Evolutionary conservation across 164 flowering plant genomes (phyloP).

Genomic region (Annona squamosa): DNA sequence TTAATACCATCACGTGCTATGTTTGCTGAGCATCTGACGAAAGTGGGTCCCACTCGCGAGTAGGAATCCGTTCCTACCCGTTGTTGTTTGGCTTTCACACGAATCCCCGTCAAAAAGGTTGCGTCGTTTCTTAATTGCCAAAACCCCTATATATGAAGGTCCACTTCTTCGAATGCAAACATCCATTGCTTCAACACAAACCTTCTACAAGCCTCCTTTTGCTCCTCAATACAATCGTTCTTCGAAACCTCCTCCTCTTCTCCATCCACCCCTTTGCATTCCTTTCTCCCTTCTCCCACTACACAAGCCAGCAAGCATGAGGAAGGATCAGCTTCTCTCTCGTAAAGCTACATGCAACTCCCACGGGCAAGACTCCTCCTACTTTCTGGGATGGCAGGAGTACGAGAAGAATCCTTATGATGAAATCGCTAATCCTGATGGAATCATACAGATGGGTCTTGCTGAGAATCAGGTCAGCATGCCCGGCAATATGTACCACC

Average conservation of each 20-base stretch:
- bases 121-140: not conserved
- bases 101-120: not conserved
- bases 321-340: slow-evolving; percentile 13
- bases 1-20: not conserved
- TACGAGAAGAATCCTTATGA: slow-evolving; percentile 51
- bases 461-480: slow-evolving; percentile 38
- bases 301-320: not conserved
- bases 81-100: not conserved
- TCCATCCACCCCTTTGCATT: slow-evolving; percentile 1
- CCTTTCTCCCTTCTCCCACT: not conserved
- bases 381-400: slow-evolving; percentile 51
- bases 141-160: not conserved
- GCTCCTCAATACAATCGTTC: too few relatives aligned
- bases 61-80: not conserved
- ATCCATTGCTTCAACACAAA: not conserved
- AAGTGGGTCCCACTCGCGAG: not conserved
- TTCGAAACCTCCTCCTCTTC: not conserved
- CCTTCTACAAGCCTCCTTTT: not conserved
- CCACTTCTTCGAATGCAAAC: not conserved
- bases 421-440: slow-evolving; percentile 26
- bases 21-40: not conserved
- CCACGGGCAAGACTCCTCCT: slow-evolving; percentile 46
- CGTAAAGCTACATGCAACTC: slow-evolving; percentile 29
- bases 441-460: slow-evolving; percentile 49
- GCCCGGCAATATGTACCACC: not conserved